phyloP scores from a whole-genome alignment of 202 grass and related monocot species.

The Carex sylvatica region DNA sequence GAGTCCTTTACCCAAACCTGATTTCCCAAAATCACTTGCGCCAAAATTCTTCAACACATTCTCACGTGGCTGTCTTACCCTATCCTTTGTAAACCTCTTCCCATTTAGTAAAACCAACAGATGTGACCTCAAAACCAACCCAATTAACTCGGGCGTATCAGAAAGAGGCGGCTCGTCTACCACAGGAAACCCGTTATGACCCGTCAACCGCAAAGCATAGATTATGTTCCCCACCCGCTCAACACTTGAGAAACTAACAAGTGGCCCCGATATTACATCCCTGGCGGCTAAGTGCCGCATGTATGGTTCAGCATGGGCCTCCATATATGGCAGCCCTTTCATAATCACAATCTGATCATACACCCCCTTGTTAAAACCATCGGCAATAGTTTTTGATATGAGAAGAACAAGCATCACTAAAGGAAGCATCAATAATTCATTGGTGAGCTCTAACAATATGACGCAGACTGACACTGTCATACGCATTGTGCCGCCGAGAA shows the following conservation, averaged over 20 bases:
- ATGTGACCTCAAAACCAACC: constrained; percentile 78
- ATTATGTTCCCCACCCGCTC: constrained; percentile 70
- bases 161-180: constrained; percentile 80
- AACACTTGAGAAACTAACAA: constrained; percentile 73
- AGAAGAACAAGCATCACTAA: constrained; percentile 96
- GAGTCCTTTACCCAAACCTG: constrained; percentile 83
- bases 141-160: constrained; percentile 61
- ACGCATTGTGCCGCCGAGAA: constrained; percentile 94
- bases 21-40: constrained; percentile 84
- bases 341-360: constrained; percentile 96
- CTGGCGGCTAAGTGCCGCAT: constrained; percentile 80
- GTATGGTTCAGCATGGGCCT: constrained; percentile 86
- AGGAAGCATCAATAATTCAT: constrained; percentile 88
- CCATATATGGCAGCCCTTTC: constrained; percentile 94
- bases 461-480: constrained; percentile 96
- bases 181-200: constrained; percentile 90
- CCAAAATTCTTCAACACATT: constrained; percentile 48
- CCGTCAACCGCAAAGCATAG: constrained; percentile 54
- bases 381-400: constrained; percentile 86
- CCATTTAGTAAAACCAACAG: constrained; percentile 71
- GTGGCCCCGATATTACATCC: constrained; percentile 76
- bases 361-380: constrained; percentile 84
- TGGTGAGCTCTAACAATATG: constrained; percentile 92
- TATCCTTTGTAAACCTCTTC: constrained; percentile 70
- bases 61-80: constrained; percentile 38